phyloP scores from a whole-genome alignment of 2,329 filamentous ascomycete species.

The Sporothrix brunneoviolacea region DNA sequence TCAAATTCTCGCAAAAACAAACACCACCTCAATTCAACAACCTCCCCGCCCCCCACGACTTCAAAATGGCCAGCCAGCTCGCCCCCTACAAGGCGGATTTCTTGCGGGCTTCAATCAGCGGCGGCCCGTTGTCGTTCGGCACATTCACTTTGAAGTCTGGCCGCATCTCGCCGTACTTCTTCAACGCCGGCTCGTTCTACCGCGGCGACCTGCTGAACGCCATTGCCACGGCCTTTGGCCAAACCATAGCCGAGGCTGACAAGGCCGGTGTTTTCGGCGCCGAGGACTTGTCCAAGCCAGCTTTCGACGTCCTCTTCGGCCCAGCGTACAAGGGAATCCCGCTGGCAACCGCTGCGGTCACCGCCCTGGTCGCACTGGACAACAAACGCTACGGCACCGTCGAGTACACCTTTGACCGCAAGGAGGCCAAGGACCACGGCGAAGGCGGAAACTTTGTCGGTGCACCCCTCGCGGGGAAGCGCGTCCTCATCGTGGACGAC shows the following conservation, averaged over 20 bases:
- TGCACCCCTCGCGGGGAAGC: conserved; percentile 74
- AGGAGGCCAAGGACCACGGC: conserved; percentile 93
- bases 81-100: conserved; percentile 66
- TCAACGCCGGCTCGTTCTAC: conserved; percentile 92
- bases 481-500: conserved; percentile 87
- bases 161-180: conserved; percentile 90
- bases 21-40: not conserved
- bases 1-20: not conserved
- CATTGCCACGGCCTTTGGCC: conserved; percentile 75
- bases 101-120: conserved; percentile 60
- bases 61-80: conserved; percentile 30
- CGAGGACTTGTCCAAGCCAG: not conserved
- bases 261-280: conserved; percentile 10
- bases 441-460: conserved; percentile 93
- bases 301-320: conserved; percentile 81
- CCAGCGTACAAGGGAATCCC: conserved; percentile 98
- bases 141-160: conserved; percentile 88
- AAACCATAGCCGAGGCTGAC: conserved; percentile 39
- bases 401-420: conserved; percentile 89
- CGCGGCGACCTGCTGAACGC: conserved; percentile 68
- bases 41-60: not conserved
- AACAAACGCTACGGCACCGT: conserved; percentile 51
- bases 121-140: conserved; percentile 71
- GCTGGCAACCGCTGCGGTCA: conserved; percentile 62
- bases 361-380: conserved; percentile 32